Base-by-base conservation (phyloP, 1,284 basidiomycete genomes). In the Clitocybe nebularis region DNA sequence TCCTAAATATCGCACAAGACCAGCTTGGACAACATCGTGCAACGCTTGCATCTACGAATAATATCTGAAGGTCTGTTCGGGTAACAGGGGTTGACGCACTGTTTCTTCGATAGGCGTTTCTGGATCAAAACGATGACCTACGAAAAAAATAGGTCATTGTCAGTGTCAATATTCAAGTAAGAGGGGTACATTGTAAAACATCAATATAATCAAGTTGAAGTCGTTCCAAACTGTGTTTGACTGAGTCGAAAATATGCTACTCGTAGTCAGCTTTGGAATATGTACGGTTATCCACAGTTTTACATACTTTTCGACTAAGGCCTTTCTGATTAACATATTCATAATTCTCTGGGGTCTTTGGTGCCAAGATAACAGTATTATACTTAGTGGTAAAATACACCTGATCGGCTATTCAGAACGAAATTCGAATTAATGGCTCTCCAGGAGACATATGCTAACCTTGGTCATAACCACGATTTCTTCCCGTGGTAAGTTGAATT, bases 401-500 rank as follows among this genome's bases (percentile, higher is more conserved):
- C 23, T 30, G 14, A 20, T 41, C n/a, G n/a, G n/a, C n/a, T n/a
- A n/a, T n/a, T n/a, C n/a, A n/a, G n/a, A n/a, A n/a, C n/a, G n/a
- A n/a, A n/a, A n/a, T n/a, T n/a, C n/a, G n/a, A n/a, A n/a, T n/a
- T n/a, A n/a, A n/a, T n/a, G n/a, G n/a, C n/a, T n/a, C n/a, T n/a
- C n/a, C n/a, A n/a, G n/a, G n/a, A n/a, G n/a, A n/a, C n/a, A n/a
- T n/a, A n/a, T n/a, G n/a, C n/a, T n/a, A n/a, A 75, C 74, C 67
- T 83, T 82, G 19, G 79, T 81, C 64, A 83, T 67, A 36, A 83
- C 70, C 14, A 84, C 79, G 21, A 82, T 69, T 52, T 79, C 75
- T 8, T 78, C 76, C 9, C 83, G 71, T 8, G 79, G 79, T 20
- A 85, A 66, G 14, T 76, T 62, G 48, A 74, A 65, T 48, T 81